phyloP scores from a whole-genome alignment of 2,329 filamentous ascomycete genomes.

The Coniochaeta sp. region DNA sequence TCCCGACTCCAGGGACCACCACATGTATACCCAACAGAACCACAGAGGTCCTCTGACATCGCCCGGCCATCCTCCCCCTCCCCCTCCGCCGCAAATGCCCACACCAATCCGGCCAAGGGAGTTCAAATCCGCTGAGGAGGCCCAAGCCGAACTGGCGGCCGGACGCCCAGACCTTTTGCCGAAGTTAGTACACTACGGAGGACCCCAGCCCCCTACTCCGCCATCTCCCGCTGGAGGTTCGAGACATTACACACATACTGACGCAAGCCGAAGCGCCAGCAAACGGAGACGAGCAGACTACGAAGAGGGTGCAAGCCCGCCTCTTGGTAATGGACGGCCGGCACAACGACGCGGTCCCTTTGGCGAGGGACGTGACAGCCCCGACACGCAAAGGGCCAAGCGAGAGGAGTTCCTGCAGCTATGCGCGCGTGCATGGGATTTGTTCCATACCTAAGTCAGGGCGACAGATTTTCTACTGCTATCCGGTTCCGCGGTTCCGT shows the following conservation, averaged over 20 bases:
- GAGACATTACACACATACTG: slow-evolving; percentile 28
- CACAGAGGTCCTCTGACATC: slow-evolving; percentile 63
- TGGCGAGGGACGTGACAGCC: slow-evolving; percentile 73
- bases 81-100: slow-evolving; percentile 32
- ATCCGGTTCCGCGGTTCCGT: neutral
- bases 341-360: slow-evolving; percentile 61
- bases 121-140: slow-evolving; percentile 93
- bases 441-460: slow-evolving; percentile 77
- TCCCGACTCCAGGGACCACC: slow-evolving; percentile 42
- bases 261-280: slow-evolving; percentile 50
- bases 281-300: slow-evolving; percentile 86
- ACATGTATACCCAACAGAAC: slow-evolving; percentile 54
- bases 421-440: slow-evolving; percentile 87
- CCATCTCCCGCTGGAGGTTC: slow-evolving; percentile 52
- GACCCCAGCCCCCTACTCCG: slow-evolving; percentile 87
- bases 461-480: neutral
- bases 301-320: slow-evolving; percentile 83
- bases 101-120: slow-evolving; percentile 65
- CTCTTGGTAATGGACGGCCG: slow-evolving; percentile 67
- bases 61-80: slow-evolving; percentile 61
- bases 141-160: slow-evolving; percentile 79
- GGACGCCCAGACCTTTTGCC: slow-evolving; percentile 90
- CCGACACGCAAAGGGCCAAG: slow-evolving; percentile 76
- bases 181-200: slow-evolving; percentile 90
- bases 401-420: slow-evolving; percentile 85